These are phyloP conservation scores for Arbutus unedo DNA, from an alignment of 148 eudicot genomes.

Conservation along the genomic window DNA sequence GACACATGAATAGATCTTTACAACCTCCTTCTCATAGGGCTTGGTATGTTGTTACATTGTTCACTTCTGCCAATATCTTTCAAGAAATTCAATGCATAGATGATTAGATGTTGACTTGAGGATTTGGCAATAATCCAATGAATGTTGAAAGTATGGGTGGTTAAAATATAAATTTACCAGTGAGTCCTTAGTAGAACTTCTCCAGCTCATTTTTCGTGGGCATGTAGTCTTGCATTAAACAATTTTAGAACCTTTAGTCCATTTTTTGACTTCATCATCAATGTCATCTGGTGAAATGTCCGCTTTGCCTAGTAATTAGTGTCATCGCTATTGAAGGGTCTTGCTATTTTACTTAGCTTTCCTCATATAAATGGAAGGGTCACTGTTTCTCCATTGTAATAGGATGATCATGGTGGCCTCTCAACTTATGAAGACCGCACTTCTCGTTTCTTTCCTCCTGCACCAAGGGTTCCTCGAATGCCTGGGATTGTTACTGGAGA, in stretches of 20 bases:
- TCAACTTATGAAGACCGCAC: slow-evolving; percentile 88
- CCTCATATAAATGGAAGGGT: not conserved
- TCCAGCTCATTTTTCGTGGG: not conserved
- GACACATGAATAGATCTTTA: not conserved
- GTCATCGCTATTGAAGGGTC: not conserved
- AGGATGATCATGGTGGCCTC: slow-evolving; percentile 42
- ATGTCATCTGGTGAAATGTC: not conserved
- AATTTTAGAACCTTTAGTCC: not conserved
- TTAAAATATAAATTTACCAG: not conserved
- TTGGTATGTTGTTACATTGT: not conserved
- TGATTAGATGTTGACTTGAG: not conserved
- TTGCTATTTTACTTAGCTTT: not conserved
- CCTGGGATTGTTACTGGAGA: slow-evolving; percentile 88
- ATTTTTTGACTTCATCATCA: not conserved
- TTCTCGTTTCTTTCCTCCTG: slow-evolving; percentile 88
- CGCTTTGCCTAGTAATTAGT: not conserved
- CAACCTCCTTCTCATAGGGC: not conserved
- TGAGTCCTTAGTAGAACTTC: not conserved
- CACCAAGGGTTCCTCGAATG: slow-evolving; percentile 80
- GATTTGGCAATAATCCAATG: not conserved
- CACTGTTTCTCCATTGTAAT: slow-evolving; percentile 13
- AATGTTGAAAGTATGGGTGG: not conserved
- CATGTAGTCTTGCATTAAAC: not conserved
- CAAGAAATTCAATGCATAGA: not conserved
- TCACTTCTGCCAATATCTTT: not conserved